Evolutionary conservation across 139 green algal genomes (phyloP).

Genomic region (Coelastrella sp.): DNA sequence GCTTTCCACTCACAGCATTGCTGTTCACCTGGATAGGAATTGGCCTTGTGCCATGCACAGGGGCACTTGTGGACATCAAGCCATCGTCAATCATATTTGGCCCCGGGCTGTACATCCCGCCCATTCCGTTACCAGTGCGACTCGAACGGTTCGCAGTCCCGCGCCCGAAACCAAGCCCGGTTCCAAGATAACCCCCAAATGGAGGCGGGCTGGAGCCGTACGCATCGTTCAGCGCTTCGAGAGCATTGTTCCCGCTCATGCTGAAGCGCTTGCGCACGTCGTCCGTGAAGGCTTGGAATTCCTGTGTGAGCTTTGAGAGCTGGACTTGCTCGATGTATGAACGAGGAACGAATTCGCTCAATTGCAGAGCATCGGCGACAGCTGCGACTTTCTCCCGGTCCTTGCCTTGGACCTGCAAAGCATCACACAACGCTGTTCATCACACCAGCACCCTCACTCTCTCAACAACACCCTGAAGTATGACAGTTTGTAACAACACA

Average conservation of each 20-base stretch:
- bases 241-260: slow-evolving; percentile 69
- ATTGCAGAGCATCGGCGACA: slow-evolving; percentile 76
- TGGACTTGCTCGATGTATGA: slow-evolving; percentile 97
- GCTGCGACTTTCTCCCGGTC: slow-evolving; percentile 78
- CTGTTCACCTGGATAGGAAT: slow-evolving; percentile 22
- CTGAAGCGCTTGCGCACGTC: slow-evolving; percentile 77
- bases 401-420: slow-evolving; percentile 64
- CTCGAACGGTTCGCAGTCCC: neutral
- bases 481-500: too few species aligned
- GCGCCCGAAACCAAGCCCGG: neutral
- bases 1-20: neutral
- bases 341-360: slow-evolving; percentile 91
- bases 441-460: neutral
- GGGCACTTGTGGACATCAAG: slow-evolving; percentile 19
- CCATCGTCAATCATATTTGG: neutral
- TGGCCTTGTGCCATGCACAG: slow-evolving; percentile 10
- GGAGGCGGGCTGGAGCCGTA: slow-evolving; percentile 19
- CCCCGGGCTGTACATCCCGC: neutral
- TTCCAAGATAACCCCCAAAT: neutral
- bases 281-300: slow-evolving; percentile 84
- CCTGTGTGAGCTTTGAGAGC: slow-evolving; percentile 77
- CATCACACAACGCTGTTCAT: neutral
- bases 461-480: neutral
- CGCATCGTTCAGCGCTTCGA: slow-evolving; percentile 53
- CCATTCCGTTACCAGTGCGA: neutral